Evolutionary conservation across 768 basidiomycete species (phyloP), one percentile per base, ranked within the genome.

Genomic region (Leccinum rimulosum): DNA sequence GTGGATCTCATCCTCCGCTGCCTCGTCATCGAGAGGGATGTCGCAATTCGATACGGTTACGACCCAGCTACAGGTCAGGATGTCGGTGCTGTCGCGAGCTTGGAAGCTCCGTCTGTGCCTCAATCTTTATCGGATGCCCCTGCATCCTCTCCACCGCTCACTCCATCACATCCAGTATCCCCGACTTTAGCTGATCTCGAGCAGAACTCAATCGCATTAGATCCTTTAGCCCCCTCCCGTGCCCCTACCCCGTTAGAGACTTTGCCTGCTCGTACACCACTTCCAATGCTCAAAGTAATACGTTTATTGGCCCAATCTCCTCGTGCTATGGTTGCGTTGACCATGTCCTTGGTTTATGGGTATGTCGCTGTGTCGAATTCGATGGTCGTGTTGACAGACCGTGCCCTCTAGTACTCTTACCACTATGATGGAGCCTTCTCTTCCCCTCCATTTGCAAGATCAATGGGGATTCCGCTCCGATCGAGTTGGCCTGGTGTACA

Each of bases 401-500:
- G 6, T 56, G n/a, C 45, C 53, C 33, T 31, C 51, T 50, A 86
- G 84, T 6, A 64, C 84, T 14, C 70, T 81, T 1, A 79, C 75
- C 53, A 81, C 75, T 36, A 76, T 76, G 52, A 78, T 79, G 63
- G 86, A 87, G 54, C 83, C 86, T 15, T 75, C 84, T 6, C 71
- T 87, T 38, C 84, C 86, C 1, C 68, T 86, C 28, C 83, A 82
- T 59, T 66, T 86, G 36, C 79, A 83, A 61, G 66, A 66, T 11
- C 60, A 79, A 7, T 87, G 84, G 81, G 69, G 70, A 5, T 76
- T 82, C 43, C 61, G 77, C 55, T 76, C 85, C 0, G 68, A n/a
- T 70, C 73, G 60, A 68, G 84, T 88, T 10, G 89, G 89, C 8
- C 64, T 90, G n/a, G 79, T 88, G 15, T 86, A 85, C 67, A 73